Evolutionary conservation across 2,329 filamentous ascomycete genomes (phyloP).

Genomic region (Mariannaea sp.): DNA sequence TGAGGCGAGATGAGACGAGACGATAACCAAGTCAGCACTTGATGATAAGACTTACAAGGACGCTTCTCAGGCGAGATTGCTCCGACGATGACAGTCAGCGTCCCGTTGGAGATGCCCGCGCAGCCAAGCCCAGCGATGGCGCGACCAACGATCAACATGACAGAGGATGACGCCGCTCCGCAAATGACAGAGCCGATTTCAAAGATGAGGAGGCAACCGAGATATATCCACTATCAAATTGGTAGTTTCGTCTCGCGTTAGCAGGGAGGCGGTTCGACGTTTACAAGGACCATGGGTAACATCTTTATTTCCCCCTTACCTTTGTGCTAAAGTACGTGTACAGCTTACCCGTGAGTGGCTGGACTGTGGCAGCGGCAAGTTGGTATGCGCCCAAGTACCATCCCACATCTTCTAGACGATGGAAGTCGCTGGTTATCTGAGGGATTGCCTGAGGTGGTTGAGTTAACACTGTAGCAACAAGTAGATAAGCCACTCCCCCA

Average conservation of each 20-base stretch:
- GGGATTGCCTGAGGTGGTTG: constrained; percentile 53
- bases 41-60: constrained; percentile 19
- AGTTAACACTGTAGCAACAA: no score
- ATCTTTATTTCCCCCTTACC: no score
- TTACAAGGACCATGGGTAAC: no score
- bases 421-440: constrained; percentile 53
- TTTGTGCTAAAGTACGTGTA: constrained; percentile 52
- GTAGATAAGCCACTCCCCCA: background rate
- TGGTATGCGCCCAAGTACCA: constrained; percentile 17
- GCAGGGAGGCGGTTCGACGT: no score
- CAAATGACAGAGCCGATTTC: constrained; percentile 31
- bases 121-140: constrained; percentile 27
- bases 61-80: constrained; percentile 24
- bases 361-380: constrained; percentile 48
- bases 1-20: no score
- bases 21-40: no score
- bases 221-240: constrained; percentile 26
- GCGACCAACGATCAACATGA: constrained; percentile 31
- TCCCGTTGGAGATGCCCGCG: constrained; percentile 27
- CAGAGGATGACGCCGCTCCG: constrained; percentile 23
- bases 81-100: constrained; percentile 25
- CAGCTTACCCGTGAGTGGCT: constrained; percentile 55
- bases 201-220: constrained; percentile 26
- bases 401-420: constrained; percentile 42
- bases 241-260: no score